Evolutionary conservation across 1,139 yeast genomes (phyloP), one percentile per base, ranked within the genome.

Genomic region (Nakaseomyces nivariensis): DNA sequence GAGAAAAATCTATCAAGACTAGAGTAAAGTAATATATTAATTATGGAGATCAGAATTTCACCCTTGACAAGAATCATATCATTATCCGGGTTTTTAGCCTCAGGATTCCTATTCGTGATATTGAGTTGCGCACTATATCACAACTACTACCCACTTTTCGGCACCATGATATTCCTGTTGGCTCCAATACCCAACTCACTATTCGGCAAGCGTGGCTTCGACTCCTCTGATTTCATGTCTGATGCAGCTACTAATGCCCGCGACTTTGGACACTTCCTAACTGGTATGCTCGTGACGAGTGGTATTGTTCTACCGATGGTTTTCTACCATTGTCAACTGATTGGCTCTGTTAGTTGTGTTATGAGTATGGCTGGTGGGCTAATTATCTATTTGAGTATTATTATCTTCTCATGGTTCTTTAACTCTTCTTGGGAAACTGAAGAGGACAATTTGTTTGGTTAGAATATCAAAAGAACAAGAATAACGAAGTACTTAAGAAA

Each of bases 361-460:
- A 78, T 84, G 83, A 80, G 89, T 69, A 73, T 80, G 43, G 53
- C 72, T 31, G 94, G 94, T 25, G 94, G 94, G 24, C 67, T 81
- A 54, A 74, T 82, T 48, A 84, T 85, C n/a, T 85, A 85, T 63
- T 66, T 75, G 9, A 85, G 85, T 56, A 83, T 85, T 43, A 80
- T 83, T 11, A 75, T 81, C 33, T 85, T 84, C 60, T 76, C 81
- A 22, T 75, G 86, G 78, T 83, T 83, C 57, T 84, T 85, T 72
- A 58, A 58, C 33, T 51, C 61, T 29, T 58, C 58, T 40, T 62
- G 64, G 63, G 65, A 62, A 17, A 56, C 56, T 33, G 65, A 62
- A 17, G 64, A 61, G 9, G 67, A 64, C 49, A 55, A 61, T n/a
- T 49, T 63, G 40, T 64, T 64, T 45, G 61, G 63, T 38, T 63